Evolutionary conservation across 2,329 filamentous ascomycete genomes (phyloP).

Genomic region (Paecilomyces variotii): DNA sequence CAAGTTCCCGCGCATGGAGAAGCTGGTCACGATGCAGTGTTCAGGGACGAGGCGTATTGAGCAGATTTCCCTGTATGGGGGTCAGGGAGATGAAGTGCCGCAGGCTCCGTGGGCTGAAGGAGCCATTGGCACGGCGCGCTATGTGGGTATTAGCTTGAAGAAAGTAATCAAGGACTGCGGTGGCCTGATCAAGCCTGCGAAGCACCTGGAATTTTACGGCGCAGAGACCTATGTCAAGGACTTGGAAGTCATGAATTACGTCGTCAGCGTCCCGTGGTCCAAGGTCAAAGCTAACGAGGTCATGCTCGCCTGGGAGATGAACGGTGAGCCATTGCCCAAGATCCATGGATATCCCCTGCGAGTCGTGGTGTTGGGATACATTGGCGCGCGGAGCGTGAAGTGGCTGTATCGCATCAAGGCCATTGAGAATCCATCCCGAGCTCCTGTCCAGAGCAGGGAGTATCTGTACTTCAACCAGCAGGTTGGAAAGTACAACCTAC

Average conservation of each 20-base stretch:
- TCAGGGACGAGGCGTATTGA: constrained; percentile 62
- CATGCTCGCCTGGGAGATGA: constrained; percentile 64
- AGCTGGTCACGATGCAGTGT: constrained; percentile 57
- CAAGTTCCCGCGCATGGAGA: constrained; percentile 53
- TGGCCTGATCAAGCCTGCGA: constrained; percentile 46
- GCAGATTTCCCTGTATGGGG: constrained; percentile 57
- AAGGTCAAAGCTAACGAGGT: constrained; percentile 63
- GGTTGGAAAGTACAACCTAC: constrained; percentile 58
- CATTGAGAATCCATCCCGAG: constrained; percentile 47
- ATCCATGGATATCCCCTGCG: constrained; percentile 61
- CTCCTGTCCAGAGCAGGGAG: constrained; percentile 57
- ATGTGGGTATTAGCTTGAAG: constrained; percentile 57
- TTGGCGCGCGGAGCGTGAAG: constrained; percentile 57
- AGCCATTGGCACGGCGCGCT: constrained; percentile 59
- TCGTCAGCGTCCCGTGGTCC: constrained; percentile 57
- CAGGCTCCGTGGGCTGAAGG: constrained; percentile 53
- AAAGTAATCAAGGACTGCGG: constrained; percentile 64
- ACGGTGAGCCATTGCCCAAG: constrained; percentile 53
- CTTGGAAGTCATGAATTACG: constrained; percentile 57
- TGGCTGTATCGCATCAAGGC: constrained; percentile 58
- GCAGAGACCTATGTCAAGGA: constrained; percentile 69
- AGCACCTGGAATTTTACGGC: constrained; percentile 61
- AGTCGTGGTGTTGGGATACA: constrained; percentile 57
- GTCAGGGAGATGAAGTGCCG: constrained; percentile 57
- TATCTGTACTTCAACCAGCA: constrained; percentile 64